These are phyloP conservation scores for Mycena latifolia DNA, from an alignment of 768 basidiomycete genomes.

Conservation along the genomic window DNA sequence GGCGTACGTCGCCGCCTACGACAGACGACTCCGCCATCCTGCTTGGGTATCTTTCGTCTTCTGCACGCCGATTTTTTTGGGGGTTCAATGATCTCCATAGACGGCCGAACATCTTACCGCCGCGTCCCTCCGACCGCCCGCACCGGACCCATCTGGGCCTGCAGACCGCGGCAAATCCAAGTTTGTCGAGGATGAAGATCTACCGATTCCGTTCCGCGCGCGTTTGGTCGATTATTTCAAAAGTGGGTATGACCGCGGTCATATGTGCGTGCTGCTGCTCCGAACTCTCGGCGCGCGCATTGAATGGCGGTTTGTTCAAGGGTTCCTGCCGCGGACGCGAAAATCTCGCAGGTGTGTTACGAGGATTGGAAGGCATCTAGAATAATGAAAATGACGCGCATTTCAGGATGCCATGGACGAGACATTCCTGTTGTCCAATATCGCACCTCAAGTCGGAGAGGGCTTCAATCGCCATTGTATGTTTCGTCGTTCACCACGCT, in stretches of 20 bases:
- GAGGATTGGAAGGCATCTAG: neutral
- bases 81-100: slow-evolving; percentile 51
- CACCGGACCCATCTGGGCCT: slow-evolving; percentile 46
- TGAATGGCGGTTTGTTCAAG: slow-evolving; percentile 49
- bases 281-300: neutral
- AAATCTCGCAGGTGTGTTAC: slow-evolving; percentile 77
- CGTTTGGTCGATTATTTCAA: slow-evolving; percentile 90
- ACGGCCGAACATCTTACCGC: slow-evolving; percentile 96
- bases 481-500: slow-evolving; percentile 40
- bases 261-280: slow-evolving; percentile 75
- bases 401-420: slow-evolving; percentile 91
- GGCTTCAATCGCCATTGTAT: slow-evolving; percentile 98
- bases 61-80: neutral
- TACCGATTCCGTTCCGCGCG: slow-evolving; percentile 86
- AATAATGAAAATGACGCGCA: slow-evolving; percentile 6
- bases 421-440: slow-evolving; percentile 95
- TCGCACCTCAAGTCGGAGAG: slow-evolving; percentile 97
- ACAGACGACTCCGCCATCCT: slow-evolving; percentile 90
- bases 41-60: slow-evolving; percentile 83
- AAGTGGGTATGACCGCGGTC: slow-evolving; percentile 96
- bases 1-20: slow-evolving; percentile 92
- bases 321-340: slow-evolving; percentile 98
- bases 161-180: slow-evolving; percentile 82
- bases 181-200: slow-evolving; percentile 85
- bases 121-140: slow-evolving; percentile 66